Percentiles rank a stretch among this genome's conserved stretches.
phyloP scores from a whole-genome alignment of 2,329 filamentous ascomycete species.

The Rhinocladiella similis region DNA sequence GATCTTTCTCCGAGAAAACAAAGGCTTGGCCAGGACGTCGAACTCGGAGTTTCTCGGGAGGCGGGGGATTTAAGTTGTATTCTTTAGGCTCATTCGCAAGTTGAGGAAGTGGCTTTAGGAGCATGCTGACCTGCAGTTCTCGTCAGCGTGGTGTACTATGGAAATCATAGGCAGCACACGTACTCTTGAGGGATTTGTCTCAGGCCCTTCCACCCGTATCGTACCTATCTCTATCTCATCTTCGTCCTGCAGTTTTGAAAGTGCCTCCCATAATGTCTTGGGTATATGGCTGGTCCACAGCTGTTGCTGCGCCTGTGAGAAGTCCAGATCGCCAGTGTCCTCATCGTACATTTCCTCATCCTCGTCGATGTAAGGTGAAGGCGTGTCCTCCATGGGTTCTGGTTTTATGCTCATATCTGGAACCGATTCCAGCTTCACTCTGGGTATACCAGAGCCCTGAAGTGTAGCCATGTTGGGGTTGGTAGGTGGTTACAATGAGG shows the following conservation, averaged over 20 bases:
- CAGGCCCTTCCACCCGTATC: conserved; percentile 60
- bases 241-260: conserved; percentile 74
- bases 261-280: conserved; percentile 76
- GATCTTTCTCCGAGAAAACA: conserved; percentile 90
- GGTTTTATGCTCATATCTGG: conserved; percentile 24
- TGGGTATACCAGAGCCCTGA: conserved; percentile 22
- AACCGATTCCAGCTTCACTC: conserved; percentile 24
- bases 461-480: conserved; percentile 22
- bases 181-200: conserved; percentile 53
- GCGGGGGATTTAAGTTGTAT: conserved; percentile 75
- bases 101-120: conserved; percentile 66
- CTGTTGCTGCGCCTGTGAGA: conserved; percentile 48
- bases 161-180: conserved; percentile 21
- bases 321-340: conserved; percentile 65
- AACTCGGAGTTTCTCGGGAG: conserved; percentile 45
- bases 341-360: conserved; percentile 74
- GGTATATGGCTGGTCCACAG: conserved; percentile 77
- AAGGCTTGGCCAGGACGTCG: conserved; percentile 74
- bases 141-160: conserved; percentile 32
- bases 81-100: conserved; percentile 82
- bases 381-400: conserved; percentile 25
- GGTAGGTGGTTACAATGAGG: not conserved
- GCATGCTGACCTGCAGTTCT: conserved; percentile 61
- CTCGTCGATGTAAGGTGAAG: conserved; percentile 30
- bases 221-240: conserved; percentile 80